phyloP scores from a whole-genome alignment of 495 filamentous ascomycete genomes.

The Penicillium salamii region DNA sequence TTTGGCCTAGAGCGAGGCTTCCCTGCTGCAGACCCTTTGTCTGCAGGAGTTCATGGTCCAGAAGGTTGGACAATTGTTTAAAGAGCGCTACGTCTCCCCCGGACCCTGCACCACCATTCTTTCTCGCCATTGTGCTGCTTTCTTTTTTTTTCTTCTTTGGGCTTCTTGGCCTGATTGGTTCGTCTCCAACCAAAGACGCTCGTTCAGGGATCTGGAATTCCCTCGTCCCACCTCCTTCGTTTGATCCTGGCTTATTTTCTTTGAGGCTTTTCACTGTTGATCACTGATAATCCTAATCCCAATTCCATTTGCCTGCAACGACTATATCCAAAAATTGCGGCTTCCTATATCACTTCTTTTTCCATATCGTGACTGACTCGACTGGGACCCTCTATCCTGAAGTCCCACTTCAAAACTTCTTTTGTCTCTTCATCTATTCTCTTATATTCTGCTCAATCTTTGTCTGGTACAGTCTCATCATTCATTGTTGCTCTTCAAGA shows the following conservation, averaged over 20 bases:
- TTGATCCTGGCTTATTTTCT: constrained; percentile 1
- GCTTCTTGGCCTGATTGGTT: constrained; percentile 1
- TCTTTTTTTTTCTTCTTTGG: background rate
- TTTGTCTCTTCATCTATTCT: constrained; percentile 2
- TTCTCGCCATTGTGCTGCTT: constrained; percentile 7
- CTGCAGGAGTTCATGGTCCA: background rate
- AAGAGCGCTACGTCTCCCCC: constrained; percentile 1
- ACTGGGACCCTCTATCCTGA: background rate
- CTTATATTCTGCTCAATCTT: background rate
- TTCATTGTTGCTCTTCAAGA: constrained; percentile 23
- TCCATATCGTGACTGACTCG: background rate
- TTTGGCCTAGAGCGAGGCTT: background rate
- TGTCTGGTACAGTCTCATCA: constrained; percentile 1
- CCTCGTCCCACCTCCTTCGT: constrained; percentile 7
- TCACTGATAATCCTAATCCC: constrained; percentile 3
- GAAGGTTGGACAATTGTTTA: constrained; percentile 1
- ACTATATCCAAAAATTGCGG: background rate
- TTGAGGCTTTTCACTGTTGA: constrained; percentile 1
- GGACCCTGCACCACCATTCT: background rate
- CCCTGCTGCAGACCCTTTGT: background rate
- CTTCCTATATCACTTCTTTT: background rate
- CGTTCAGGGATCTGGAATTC: constrained; percentile 12
- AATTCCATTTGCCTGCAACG: constrained; percentile 1
- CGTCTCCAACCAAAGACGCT: constrained; percentile 11
- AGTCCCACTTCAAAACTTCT: constrained; percentile 10